These are phyloP conservation scores for Triangularia setosa DNA, from an alignment of 2,329 filamentous ascomycete genomes.

Conservation along the genomic window DNA sequence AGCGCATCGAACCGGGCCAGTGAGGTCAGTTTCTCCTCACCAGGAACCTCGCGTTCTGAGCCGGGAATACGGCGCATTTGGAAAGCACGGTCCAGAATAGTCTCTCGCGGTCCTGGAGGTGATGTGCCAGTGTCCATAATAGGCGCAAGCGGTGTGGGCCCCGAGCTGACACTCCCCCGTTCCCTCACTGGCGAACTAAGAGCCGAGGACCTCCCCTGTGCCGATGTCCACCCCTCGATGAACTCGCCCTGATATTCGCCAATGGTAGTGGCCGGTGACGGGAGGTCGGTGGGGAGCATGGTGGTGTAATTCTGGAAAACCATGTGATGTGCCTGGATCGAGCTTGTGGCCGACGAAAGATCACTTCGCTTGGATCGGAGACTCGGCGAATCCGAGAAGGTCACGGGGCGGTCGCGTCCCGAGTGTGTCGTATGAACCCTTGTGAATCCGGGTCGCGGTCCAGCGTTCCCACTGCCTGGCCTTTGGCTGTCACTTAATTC, in stretches of 20 bases:
- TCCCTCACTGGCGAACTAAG: conserved; percentile 54
- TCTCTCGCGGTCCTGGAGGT: conserved; percentile 55
- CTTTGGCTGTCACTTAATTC: conserved; percentile 42
- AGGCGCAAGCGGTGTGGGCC: conserved; percentile 31
- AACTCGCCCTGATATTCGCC: conserved; percentile 53
- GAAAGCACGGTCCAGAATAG: conserved; percentile 64
- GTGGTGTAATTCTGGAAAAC: conserved; percentile 46
- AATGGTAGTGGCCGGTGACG: conserved; percentile 51
- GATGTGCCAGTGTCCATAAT: conserved; percentile 43
- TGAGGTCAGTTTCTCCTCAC: conserved; percentile 61
- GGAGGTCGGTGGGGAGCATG: conserved; percentile 51
- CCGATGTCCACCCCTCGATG: conserved; percentile 58
- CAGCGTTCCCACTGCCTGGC: conserved; percentile 42
- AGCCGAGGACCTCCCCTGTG: conserved; percentile 56
- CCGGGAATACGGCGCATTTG: conserved; percentile 61
- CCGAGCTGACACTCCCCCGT: conserved; percentile 52
- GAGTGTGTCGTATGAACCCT: conserved; percentile 46
- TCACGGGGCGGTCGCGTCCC: conserved; percentile 48
- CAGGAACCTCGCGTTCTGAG: conserved; percentile 49
- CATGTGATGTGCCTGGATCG: conserved; percentile 39
- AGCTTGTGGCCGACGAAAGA: conserved; percentile 55
- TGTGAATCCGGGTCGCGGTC: conserved; percentile 38
- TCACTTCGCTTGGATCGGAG: conserved; percentile 60
- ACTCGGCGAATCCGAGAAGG: conserved; percentile 57
- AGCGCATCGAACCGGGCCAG: conserved; percentile 62